A percentile compares a stretch with the other conserved stretches of the same genome.
Evolutionary conservation across 73 alveolate genomes (phyloP).

Genomic region (Stentor roeselii): DNA sequence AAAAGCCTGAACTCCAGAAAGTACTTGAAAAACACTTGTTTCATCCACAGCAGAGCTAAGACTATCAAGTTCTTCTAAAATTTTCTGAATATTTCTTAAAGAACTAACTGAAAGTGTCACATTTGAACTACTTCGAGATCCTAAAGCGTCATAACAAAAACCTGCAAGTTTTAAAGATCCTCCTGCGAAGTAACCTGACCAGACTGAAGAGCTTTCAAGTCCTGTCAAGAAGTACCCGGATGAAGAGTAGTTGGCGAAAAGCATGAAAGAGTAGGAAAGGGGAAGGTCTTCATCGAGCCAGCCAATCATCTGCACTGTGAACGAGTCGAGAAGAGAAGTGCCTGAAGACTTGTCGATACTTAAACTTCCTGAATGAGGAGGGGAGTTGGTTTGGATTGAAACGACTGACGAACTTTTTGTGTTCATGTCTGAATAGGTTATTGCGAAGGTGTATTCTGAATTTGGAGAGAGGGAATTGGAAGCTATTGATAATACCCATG

Average conservation of each 20-base stretch:
- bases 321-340: neutral
- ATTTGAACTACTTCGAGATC: neutral
- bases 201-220: neutral
- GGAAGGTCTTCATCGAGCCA: conserved; percentile 15
- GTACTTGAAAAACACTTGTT: neutral
- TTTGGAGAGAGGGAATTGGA: neutral
- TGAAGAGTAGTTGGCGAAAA: neutral
- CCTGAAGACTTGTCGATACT: neutral
- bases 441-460: neutral
- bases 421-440: neutral
- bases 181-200: neutral
- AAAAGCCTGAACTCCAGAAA: neutral
- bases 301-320: conserved; percentile 12
- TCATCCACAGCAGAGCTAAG: neutral
- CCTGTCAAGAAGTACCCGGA: neutral
- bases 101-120: neutral
- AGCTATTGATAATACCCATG: neutral
- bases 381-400: neutral
- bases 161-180: neutral
- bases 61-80: neutral
- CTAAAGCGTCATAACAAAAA: conserved; percentile 5
- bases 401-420: neutral
- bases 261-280: neutral
- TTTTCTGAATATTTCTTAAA: neutral
- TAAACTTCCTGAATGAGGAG: neutral